These are phyloP conservation scores for Nyssa sinensis DNA, from an alignment of 148 eudicot species.

Conservation along the genomic window DNA sequence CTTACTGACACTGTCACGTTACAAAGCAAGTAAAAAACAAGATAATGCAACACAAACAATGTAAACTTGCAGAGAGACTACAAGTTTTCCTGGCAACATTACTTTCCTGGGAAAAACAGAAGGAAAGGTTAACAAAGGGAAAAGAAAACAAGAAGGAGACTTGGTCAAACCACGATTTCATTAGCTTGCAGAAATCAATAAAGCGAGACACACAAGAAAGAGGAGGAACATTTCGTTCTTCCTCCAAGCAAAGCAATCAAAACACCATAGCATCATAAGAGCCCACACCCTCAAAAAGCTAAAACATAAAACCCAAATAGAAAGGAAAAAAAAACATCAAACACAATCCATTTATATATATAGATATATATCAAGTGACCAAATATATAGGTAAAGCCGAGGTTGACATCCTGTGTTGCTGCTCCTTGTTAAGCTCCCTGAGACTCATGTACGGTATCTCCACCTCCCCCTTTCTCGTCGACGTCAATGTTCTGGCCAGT, in stretches of 20 bases:
- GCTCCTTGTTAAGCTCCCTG: constrained; percentile 66
- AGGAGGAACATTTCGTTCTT: not conserved
- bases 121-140: not conserved
- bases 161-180: not conserved
- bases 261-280: too few relatives aligned
- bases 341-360: not conserved
- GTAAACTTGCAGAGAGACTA: too few relatives aligned
- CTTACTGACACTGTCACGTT: too few relatives aligned
- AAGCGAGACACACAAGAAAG: not conserved
- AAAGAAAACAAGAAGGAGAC: not conserved
- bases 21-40: too few relatives aligned
- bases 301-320: too few relatives aligned
- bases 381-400: constrained; percentile 72
- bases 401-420: constrained; percentile 39
- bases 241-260: not conserved
- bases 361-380: constrained; percentile 43
- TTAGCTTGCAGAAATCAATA: not conserved
- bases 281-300: not conserved
- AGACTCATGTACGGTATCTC: constrained; percentile 68
- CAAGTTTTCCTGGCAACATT: too few relatives aligned
- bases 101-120: not conserved
- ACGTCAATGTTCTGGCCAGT: constrained; percentile 32
- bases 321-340: not conserved
- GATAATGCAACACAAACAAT: too few relatives aligned
- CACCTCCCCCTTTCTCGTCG: constrained; percentile 32